Base-by-base conservation (phyloP, 768 basidiomycete genomes). In the Clitopilus passeckerianus region DNA sequence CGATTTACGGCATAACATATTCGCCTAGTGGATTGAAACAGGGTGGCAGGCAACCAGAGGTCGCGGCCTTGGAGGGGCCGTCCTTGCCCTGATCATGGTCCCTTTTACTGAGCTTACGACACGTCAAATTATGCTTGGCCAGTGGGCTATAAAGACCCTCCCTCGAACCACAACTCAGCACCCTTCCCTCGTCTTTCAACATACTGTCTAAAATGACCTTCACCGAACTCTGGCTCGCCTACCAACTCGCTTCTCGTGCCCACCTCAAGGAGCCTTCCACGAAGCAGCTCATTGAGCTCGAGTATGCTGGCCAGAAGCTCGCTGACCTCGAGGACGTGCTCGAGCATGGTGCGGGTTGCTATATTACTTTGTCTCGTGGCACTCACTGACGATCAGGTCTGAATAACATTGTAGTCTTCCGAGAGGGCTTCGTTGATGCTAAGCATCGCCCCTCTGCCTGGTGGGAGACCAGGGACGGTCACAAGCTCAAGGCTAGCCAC, bases 151-250 rank as follows among this genome's bases (percentile, higher is more conserved):
- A 50, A 50, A 50, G 10, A n/a, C n/a, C 3, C 18, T 20, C 46
- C 10, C 46, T 10, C 20, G 18, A 20, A 12, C 16, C n/a, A 5
- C 6, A 10, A 3, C 46, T 9, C 46, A 9, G 9, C n/a, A 50
- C 22, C 46, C 46, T 50, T n/a, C 44, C 44, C 46, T 23, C 46
- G 46, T 50, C 20, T 50, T 50, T 23, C 46, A n/a, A n/a, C 5
- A 20, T 50, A 50, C 46, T 7, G 20, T 50, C 46, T 5, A 50
- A 50, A 50, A 67, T 67, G 66, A 63, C 66, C 35, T 53, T 58
- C 61, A 72, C 72, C 43, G 79, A 80, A 63, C 71, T 81, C 66
- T 80, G 78, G 78, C 70, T 82, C 57, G 74, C 76, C 54, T 82
- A 80, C 70, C 75, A 79, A 63, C 75, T 80, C 62, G 71, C 70